A percentile compares a stretch with the other conserved stretches of the same genome.
These are phyloP conservation scores for Earliella scabrosa DNA, from an alignment of 1,284 basidiomycete species.

Conservation along the genomic window DNA sequence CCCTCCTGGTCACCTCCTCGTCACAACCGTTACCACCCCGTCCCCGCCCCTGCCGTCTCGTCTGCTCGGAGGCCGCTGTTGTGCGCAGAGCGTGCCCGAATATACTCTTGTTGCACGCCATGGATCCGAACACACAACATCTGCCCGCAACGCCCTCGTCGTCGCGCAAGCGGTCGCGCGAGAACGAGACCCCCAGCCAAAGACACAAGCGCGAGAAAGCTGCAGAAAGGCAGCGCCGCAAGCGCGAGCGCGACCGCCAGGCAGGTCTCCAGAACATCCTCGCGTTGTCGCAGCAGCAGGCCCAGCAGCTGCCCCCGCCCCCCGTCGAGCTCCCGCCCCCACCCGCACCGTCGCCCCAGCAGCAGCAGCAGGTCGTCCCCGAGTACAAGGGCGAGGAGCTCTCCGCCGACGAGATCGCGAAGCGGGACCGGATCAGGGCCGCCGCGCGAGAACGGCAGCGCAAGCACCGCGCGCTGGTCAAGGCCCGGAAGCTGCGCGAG, in stretches of 20 bases:
- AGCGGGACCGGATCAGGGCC: slow-evolving; percentile 69
- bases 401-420: slow-evolving; percentile 63
- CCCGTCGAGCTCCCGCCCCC: slow-evolving; percentile 29
- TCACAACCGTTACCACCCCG: slow-evolving; percentile 41
- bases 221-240: slow-evolving; percentile 76
- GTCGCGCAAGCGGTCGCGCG: slow-evolving; percentile 61
- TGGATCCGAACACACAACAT: slow-evolving; percentile 35
- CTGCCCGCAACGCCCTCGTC: slow-evolving; percentile 32
- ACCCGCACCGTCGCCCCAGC: slow-evolving; percentile 27
- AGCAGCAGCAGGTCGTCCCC: slow-evolving; percentile 18
- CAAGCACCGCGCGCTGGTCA: slow-evolving; percentile 76
- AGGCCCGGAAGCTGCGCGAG: slow-evolving; percentile 76
- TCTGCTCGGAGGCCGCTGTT: slow-evolving; percentile 19
- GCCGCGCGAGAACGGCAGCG: slow-evolving; percentile 78
- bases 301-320: slow-evolving; percentile 25
- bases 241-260: slow-evolving; percentile 75
- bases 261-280: slow-evolving; percentile 40
- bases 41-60: slow-evolving; percentile 10
- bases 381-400: slow-evolving; percentile 45
- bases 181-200: slow-evolving; percentile 73
- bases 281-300: slow-evolving; percentile 30
- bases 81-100: slow-evolving; percentile 28
- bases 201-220: slow-evolving; percentile 79
- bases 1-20: slow-evolving; percentile 43
- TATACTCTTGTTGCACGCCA: slow-evolving; percentile 27